A percentile compares a stretch with the other conserved stretches of the same genome.
Conservation (phyloP, 164 flowering plant species). For the Echeveria elegans region DNA sequence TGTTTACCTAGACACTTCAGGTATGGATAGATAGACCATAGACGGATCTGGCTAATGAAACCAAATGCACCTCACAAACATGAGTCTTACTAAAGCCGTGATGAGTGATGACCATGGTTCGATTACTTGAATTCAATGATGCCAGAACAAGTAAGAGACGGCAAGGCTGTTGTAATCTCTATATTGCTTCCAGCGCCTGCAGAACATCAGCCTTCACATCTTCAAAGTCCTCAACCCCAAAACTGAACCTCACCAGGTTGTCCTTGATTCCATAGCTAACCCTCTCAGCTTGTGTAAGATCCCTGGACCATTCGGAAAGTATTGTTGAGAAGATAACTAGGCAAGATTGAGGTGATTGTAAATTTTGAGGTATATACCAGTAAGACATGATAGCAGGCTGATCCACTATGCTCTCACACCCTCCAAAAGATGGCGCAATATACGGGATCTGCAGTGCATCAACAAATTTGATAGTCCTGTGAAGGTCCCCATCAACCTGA, state of each 20-base stretch:
- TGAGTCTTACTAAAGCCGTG: neutral
- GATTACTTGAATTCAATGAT: neutral
- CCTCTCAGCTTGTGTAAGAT: slow-evolving; percentile 60
- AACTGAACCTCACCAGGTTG: slow-evolving; percentile 87
- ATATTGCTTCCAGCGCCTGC: slow-evolving; percentile 70
- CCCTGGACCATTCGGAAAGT: slow-evolving; percentile 40
- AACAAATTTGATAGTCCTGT: slow-evolving; percentile 53
- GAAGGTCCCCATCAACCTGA: slow-evolving; percentile 80
- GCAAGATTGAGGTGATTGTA: too few species aligned
- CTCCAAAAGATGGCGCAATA: slow-evolving; percentile 95
- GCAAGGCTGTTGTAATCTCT: too few species aligned
- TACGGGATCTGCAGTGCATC: slow-evolving; percentile 83
- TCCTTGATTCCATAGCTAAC: slow-evolving; percentile 71
- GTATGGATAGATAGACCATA: neutral
- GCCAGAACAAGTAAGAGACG: neutral
- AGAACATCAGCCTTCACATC: slow-evolving; percentile 84
- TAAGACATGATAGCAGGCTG: slow-evolving; percentile 98
- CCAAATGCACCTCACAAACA: neutral
- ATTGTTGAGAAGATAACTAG: neutral
- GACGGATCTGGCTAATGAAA: neutral
- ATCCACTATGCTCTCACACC: slow-evolving; percentile 96
- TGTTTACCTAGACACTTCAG: neutral
- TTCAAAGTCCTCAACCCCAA: slow-evolving; percentile 89
- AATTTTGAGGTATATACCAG: slow-evolving; percentile 36
- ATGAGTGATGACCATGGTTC: neutral